Evolutionary conservation across 805 yeast species (phyloP), one percentile per base, ranked within the genome.

Genomic region (Metschnikowia similis): DNA sequence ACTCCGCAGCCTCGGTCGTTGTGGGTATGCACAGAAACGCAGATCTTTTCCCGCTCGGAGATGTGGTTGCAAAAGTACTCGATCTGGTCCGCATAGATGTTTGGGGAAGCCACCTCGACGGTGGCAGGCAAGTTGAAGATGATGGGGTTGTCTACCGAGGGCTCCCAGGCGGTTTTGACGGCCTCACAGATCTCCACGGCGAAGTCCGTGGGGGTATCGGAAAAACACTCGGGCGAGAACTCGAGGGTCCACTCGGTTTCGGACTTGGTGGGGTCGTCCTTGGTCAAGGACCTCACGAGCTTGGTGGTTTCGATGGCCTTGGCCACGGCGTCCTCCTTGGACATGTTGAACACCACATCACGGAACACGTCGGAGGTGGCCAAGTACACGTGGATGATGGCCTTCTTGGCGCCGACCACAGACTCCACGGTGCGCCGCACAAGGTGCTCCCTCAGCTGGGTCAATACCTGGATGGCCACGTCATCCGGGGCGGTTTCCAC

Each of bases 1-100:
- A 85, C 90, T 63, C 89, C 90, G 65, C 89, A 84, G 17, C 92
- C 92, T 68, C 92, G 78, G 65, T 85, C 92, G 61, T 85, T 85
- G 68, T 85, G 92, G 54, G 87, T 80, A 62, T 85, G 92, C 13
- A 85, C 77, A 21, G 90, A 84, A 51, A 85, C 80, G 53, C 83
- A 71, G 38, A 84, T 80, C 59, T 83, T 84, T 62, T 85, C 89
- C 66, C 91, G 79, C 62, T 85, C 88, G 46, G 81, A 64, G 48
- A 85, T 85, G 61, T 84, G 77, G 46, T 75, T 81, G 55, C 83
- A 77, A 67, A 85, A 85, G 61, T 84, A 85, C 67, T 85, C 92
- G 56, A 85, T 80, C 70, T 85, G 90, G 68, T 85, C 92, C 48
- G 92, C 92, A 59, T 85, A 85, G 40, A 83, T 76, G 66, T 85